Conservation (phyloP, 192 early-diverging fungal species). For the Coemansia sp. region DNA sequence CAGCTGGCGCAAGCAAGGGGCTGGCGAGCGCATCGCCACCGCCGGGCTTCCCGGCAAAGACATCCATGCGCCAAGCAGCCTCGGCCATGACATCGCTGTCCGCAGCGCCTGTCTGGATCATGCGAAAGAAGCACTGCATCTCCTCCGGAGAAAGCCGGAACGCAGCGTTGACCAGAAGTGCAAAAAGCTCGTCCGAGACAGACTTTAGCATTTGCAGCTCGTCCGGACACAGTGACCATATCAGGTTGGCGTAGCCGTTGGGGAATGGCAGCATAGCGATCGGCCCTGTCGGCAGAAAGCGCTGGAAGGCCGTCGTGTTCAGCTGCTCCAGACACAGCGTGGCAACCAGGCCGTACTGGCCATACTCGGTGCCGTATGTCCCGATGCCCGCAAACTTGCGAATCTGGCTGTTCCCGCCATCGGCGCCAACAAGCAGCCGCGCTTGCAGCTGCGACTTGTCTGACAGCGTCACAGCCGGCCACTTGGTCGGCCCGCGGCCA, state of each 20-base stretch:
- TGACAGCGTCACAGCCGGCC: conserved; percentile 75
- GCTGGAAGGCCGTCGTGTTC: conserved; percentile 81
- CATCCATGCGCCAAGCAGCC: conserved; percentile 71
- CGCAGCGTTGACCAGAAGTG: conserved; percentile 77
- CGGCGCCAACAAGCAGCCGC: conserved; percentile 85
- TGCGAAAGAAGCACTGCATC: conserved; percentile 66
- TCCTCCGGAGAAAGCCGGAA: conserved; percentile 72
- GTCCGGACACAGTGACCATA: conserved; percentile 82
- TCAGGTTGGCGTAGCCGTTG: conserved; percentile 67
- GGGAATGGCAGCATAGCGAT: conserved; percentile 83
- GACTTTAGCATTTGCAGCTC: conserved; percentile 66
- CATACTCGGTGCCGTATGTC: conserved; percentile 85
- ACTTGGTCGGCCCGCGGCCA: conserved; percentile 55
- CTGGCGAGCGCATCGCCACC: not conserved
- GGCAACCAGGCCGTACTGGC: conserved; percentile 83
- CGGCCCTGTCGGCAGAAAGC: conserved; percentile 93
- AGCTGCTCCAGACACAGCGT: conserved; percentile 68
- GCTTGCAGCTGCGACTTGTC: conserved; percentile 65
- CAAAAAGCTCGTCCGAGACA: conserved; percentile 66
- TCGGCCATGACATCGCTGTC: conserved; percentile 55
- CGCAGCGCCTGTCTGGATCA: conserved; percentile 55
- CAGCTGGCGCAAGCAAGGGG: conserved; percentile 57
- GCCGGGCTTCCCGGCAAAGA: conserved; percentile 22
- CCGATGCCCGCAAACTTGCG: conserved; percentile 81
- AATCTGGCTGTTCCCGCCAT: conserved; percentile 86